A percentile compares a stretch with the other conserved stretches of the same genome.
Evolutionary conservation across 2,329 filamentous ascomycete genomes (phyloP).

Genomic region (Neofusicoccum cordaticola): DNA sequence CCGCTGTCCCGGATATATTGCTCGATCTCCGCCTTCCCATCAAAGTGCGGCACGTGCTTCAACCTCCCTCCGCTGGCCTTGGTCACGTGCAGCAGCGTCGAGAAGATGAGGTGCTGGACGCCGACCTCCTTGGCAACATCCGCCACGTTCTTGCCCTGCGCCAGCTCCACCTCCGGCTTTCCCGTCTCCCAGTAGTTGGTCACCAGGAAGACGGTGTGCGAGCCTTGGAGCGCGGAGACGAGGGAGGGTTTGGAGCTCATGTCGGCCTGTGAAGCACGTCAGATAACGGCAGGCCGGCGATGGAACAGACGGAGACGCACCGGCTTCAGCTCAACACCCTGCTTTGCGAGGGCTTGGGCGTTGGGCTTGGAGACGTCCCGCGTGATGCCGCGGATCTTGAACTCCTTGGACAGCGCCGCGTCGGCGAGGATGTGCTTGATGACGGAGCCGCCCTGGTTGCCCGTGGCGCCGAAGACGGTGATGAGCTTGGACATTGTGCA

Average conservation of each 20-base stretch:
- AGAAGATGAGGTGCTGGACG: constrained; percentile 41
- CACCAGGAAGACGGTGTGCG: constrained; percentile 28
- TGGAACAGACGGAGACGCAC: constrained; percentile 40
- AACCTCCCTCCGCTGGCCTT: constrained; percentile 30
- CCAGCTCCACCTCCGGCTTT: constrained; percentile 27
- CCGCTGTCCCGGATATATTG: constrained; percentile 26
- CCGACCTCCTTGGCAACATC: constrained; percentile 28
- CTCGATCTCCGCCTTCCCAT: constrained; percentile 36
- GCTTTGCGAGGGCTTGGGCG: constrained; percentile 43
- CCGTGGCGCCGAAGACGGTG: constrained; percentile 59
- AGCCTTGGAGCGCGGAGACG: constrained; percentile 24
- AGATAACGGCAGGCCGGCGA: neutral
- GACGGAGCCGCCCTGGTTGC: constrained; percentile 58
- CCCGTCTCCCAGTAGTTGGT: constrained; percentile 23
- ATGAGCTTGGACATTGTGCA: constrained; percentile 42
- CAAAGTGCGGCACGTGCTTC: constrained; percentile 36
- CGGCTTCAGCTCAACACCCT: constrained; percentile 53
- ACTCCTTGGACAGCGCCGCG: constrained; percentile 14
- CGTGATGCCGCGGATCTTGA: constrained; percentile 55
- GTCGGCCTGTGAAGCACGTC: constrained; percentile 43
- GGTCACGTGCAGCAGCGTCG: constrained; percentile 28
- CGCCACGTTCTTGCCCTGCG: constrained; percentile 35
- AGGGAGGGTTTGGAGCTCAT: constrained; percentile 25
- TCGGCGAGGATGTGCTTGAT: constrained; percentile 35
- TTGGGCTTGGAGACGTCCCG: constrained; percentile 48